Base-by-base conservation (phyloP, 176 grass and related monocot species). In the Eremochloa ophiuroides region DNA sequence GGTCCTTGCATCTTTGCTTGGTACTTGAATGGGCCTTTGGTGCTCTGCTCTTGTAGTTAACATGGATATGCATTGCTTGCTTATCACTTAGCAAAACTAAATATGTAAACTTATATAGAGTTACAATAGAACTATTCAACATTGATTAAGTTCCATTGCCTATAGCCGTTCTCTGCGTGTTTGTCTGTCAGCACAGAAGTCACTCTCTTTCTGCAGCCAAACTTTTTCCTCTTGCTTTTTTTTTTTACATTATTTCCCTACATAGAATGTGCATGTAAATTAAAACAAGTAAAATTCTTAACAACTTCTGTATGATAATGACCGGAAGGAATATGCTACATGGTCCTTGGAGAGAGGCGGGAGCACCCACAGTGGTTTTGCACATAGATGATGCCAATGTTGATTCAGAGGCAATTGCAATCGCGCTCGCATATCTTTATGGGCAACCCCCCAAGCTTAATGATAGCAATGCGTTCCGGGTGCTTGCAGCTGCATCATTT, bases 331-430 rank as follows among this genome's bases (percentile, higher is more conserved):
- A 99, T 79, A 99, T 99, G 96, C 89, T 99, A 25, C 91, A 99
- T 27, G 96, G 96, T 78, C 96, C 96, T 66, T 99, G 96, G 96
- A 93, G 90, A 82, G 96, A 99, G 77, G 93, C 96, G 55, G 88
- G 93, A 69, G 88, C 93, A 46, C 96, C 93, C 29, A 91, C 87
- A 53, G 83, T 99, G 41, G 80, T 91, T 42, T 86, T 99, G 75
- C 88, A 93, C 50, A 86, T 98, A 82, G 96, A 95, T 50, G 96
- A 99, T 85, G 66, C 87, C 43, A 99, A 99, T 85, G 80, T 99
- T 68, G 90, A 99, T 85, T 93, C 96, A 80, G 93, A 99, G 70
- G 91, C 93, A 34, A 95, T 99, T 71, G 69, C 91, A 75, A 89
- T 95, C 8, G 85, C 86, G 1, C 70, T 99, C 14, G 91, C 93